phyloP scores from a whole-genome alignment of 139 green algal genomes.

The Penium margaritaceum region DNA sequence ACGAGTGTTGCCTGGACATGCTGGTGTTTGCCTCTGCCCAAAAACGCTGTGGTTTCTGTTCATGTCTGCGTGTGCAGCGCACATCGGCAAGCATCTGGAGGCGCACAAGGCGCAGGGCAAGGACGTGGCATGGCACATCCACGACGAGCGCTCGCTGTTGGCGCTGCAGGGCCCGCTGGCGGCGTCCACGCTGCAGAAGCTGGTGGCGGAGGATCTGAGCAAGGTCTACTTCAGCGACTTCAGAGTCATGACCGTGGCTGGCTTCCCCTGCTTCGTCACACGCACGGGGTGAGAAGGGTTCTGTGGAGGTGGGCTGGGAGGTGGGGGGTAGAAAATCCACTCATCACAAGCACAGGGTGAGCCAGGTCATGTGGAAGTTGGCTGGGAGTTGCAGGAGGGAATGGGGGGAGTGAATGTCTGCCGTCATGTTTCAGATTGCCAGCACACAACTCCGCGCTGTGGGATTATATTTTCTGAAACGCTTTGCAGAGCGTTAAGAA shows the following conservation, averaged over 20 bases:
- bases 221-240: constrained; percentile 91
- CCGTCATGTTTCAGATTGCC: constrained; percentile 97
- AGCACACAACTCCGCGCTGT: too few species aligned
- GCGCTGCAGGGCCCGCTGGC: constrained; percentile 80
- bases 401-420: constrained; percentile 66
- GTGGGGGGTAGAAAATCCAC: too few species aligned
- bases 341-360: constrained; percentile 65
- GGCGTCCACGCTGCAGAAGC: constrained; percentile 48
- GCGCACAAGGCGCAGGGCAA: constrained; percentile 34
- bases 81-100: constrained; percentile 30
- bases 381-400: constrained; percentile 84
- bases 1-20: too few species aligned
- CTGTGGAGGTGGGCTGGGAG: too few species aligned
- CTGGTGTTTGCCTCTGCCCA: too few species aligned
- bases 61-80: constrained; percentile 5
- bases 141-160: constrained; percentile 84
- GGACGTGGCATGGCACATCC: constrained; percentile 61
- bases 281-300: constrained; percentile 75
- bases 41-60: too few species aligned
- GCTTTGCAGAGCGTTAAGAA: too few species aligned
- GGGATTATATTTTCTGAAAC: too few species aligned
- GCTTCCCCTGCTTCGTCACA: constrained; percentile 76
- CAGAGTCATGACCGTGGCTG: constrained; percentile 61
- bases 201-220: constrained; percentile 31
- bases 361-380: constrained; percentile 84